Evolutionary conservation across 345 rosid species (phyloP).

Genomic region (Populus nigra): DNA sequence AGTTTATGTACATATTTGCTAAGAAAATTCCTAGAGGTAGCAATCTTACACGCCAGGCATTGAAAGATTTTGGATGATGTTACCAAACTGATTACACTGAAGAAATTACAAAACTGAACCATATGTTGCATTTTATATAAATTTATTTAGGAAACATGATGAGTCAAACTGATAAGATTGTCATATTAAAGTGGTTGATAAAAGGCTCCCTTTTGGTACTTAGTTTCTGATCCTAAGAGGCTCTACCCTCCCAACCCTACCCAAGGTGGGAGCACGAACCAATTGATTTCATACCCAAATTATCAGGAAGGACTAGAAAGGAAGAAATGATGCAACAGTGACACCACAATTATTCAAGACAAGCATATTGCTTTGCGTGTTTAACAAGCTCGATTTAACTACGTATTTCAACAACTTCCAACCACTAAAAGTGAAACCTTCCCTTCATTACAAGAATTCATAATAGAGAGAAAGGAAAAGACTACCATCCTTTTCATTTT

Average conservation of each 20-base stretch:
- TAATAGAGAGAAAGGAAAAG: not conserved
- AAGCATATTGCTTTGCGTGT: not conserved
- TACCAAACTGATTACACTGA: no score
- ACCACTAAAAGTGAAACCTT: not conserved
- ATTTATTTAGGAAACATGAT: no score
- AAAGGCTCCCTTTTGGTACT: not conserved
- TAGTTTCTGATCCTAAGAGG: not conserved
- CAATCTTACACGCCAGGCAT: no score
- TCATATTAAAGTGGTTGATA: no score
- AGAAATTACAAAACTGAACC: no score
- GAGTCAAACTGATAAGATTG: no score
- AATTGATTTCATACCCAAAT: not conserved
- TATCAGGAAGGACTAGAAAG: not conserved
- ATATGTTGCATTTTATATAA: no score
- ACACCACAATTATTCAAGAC: no score
- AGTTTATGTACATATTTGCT: no score
- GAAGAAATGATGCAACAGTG: not conserved
- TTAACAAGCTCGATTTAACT: not conserved
- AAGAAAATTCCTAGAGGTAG: no score
- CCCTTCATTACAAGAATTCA: not conserved
- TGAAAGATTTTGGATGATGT: no score
- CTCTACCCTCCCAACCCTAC: not conserved
- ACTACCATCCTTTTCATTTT: conserved; percentile 15
- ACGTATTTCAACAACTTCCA: not conserved
- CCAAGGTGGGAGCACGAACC: not conserved